A percentile compares a stretch with the other conserved stretches of the same genome.
Conservation (phyloP, 371 early-diverging fungal species). For the Mucor racemosus region DNA sequence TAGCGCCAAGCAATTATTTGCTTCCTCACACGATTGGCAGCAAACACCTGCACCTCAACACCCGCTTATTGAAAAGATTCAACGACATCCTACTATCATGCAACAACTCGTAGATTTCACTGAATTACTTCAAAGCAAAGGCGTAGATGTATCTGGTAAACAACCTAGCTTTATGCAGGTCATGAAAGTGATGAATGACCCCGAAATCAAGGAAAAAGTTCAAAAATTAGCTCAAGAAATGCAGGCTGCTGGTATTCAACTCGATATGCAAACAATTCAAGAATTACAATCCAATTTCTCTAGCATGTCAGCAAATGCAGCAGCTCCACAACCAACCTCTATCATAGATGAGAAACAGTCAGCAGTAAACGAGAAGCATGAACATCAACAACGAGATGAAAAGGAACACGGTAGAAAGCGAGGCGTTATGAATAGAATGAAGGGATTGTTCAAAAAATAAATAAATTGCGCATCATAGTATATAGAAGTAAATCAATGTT, state of each 20-base stretch:
- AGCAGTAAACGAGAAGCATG: slow-evolving; percentile 2
- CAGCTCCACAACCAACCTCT: background rate
- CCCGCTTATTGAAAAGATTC: slow-evolving; percentile 43
- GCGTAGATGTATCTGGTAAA: slow-evolving; percentile 36
- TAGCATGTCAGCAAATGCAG: background rate
- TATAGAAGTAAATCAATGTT: background rate
- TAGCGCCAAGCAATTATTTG: slow-evolving; percentile 4
- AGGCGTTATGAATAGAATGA: slow-evolving; percentile 36
- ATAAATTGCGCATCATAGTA: background rate
- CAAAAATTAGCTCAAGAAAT: slow-evolving; percentile 37
- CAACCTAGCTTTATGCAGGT: slow-evolving; percentile 42
- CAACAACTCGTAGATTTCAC: slow-evolving; percentile 45
- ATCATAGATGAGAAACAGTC: background rate
- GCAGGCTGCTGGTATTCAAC: slow-evolving; percentile 46
- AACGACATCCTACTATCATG: slow-evolving; percentile 43
- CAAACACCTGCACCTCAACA: slow-evolving; percentile 19
- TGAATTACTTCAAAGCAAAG: slow-evolving; percentile 38
- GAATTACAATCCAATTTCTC: slow-evolving; percentile 39
- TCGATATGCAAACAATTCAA: slow-evolving; percentile 45
- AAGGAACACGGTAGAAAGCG: slow-evolving; percentile 21
- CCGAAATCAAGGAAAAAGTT: slow-evolving; percentile 37
- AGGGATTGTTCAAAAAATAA: slow-evolving; percentile 49
- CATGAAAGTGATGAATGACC: slow-evolving; percentile 51
- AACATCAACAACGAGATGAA: slow-evolving; percentile 10
- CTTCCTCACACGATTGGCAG: slow-evolving; percentile 28